A percentile compares a stretch with the other conserved stretches of the same genome.
Conservation (phyloP, 805 yeast species). For the Nakazawaea ambrosiae region DNA sequence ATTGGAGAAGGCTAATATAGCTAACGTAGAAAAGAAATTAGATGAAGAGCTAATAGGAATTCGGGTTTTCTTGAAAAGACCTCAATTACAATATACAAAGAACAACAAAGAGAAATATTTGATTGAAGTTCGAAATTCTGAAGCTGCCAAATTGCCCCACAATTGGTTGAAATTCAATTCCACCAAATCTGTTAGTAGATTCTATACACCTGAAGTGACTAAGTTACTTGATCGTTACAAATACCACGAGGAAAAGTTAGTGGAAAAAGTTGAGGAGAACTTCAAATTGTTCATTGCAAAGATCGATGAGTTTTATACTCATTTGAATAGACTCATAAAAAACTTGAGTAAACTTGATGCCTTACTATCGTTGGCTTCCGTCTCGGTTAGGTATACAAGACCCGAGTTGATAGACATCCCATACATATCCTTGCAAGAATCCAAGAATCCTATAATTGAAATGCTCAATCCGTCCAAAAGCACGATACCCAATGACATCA, state of each 20-base stretch:
- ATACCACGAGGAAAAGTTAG: conserved; percentile 51
- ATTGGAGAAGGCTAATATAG: conserved; percentile 34
- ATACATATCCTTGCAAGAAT: conserved; percentile 41
- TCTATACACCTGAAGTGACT: conserved; percentile 54
- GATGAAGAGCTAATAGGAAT: conserved; percentile 45
- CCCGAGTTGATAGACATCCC: conserved; percentile 46
- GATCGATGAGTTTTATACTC: conserved; percentile 30
- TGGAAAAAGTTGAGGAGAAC: conserved; percentile 37
- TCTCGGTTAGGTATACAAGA: conserved; percentile 41
- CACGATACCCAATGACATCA: conserved; percentile 64
- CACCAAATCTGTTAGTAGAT: conserved; percentile 63
- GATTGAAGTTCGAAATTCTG: conserved; percentile 64
- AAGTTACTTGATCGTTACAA: conserved; percentile 47
- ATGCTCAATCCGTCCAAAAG: conserved; percentile 17
- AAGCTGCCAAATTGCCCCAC: conserved; percentile 51
- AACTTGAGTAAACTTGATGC: conserved; percentile 58
- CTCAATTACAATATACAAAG: conserved; percentile 47
- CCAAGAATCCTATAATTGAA: conserved; percentile 35
- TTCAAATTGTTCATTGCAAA: conserved; percentile 33
- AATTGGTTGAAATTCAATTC: conserved; percentile 76
- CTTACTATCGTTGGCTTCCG: conserved; percentile 56
- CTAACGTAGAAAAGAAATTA: conserved; percentile 38
- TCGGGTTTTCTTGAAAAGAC: conserved; percentile 41
- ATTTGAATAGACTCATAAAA: conserved; percentile 35
- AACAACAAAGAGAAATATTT: conserved; percentile 64